Conservation (phyloP, 495 filamentous ascomycete genomes). For the Barbatosphaeria neglecta region DNA sequence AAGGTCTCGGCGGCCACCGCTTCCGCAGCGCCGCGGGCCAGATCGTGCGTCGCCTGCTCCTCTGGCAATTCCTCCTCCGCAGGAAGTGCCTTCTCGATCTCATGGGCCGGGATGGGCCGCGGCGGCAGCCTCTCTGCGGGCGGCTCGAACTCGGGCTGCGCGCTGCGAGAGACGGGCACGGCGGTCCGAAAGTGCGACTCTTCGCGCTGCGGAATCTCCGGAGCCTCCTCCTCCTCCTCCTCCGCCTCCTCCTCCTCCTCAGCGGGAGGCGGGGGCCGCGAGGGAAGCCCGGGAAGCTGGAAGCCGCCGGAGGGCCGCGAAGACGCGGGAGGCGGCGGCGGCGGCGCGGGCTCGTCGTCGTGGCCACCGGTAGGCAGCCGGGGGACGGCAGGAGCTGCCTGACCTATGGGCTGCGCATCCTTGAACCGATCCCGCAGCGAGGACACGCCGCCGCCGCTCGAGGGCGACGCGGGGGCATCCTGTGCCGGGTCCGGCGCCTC, state of each 20-base stretch:
- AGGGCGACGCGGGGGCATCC: slow-evolving; percentile 31
- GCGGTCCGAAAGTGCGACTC: slow-evolving; percentile 75
- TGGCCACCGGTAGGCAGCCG: slow-evolving; percentile 15
- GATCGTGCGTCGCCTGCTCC: slow-evolving; percentile 49
- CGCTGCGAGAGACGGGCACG: slow-evolving; percentile 64
- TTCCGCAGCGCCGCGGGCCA: slow-evolving; percentile 50
- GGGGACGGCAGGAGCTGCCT: slow-evolving; percentile 31
- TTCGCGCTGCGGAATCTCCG: slow-evolving; percentile 21
- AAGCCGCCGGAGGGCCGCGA: slow-evolving; percentile 55
- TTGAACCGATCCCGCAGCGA: slow-evolving; percentile 70
- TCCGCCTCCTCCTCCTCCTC: slow-evolving; percentile 43
- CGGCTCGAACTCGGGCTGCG: slow-evolving; percentile 40
- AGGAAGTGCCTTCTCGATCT: slow-evolving; percentile 47
- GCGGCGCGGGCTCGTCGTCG: slow-evolving; percentile 31
- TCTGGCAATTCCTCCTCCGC: slow-evolving; percentile 52
- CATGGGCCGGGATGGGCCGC: slow-evolving; percentile 34
- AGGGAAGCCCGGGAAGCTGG: slow-evolving; percentile 63
- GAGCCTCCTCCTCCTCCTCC: slow-evolving; percentile 33
- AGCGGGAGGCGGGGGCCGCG: slow-evolving; percentile 41
- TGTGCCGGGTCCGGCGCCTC: slow-evolving; percentile 16
- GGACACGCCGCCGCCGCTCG: slow-evolving; percentile 48
- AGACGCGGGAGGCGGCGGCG: slow-evolving; percentile 48
- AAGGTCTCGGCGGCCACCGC: slow-evolving; percentile 34
- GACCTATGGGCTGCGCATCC: slow-evolving; percentile 55
- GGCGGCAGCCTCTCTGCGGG: slow-evolving; percentile 35